A percentile compares a stretch with the other conserved stretches of the same genome.
phyloP scores from a whole-genome alignment of 2,329 filamentous ascomycete genomes.

The Sporothrix humicola region DNA sequence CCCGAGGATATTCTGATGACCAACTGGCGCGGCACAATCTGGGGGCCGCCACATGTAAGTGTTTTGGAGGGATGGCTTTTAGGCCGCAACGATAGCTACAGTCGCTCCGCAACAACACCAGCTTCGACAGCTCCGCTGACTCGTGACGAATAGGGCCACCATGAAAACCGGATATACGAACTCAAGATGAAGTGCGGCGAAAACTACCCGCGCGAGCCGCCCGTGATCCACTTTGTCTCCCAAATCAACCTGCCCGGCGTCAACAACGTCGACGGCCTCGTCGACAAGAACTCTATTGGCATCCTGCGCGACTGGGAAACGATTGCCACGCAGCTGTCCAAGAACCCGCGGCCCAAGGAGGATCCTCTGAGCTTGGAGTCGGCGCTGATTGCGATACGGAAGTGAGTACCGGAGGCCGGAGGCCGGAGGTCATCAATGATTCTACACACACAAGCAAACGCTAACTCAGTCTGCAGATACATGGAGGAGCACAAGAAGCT shows the following conservation, averaged over 20 bases:
- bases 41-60: conserved; percentile 91
- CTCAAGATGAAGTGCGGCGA: conserved; percentile 94
- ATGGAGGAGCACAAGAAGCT: conserved; percentile 98
- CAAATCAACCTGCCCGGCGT: conserved; percentile 98
- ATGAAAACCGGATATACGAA: conserved; percentile 99
- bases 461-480: conserved; percentile 61
- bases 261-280: conserved; percentile 76
- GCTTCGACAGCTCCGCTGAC: no score
- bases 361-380: conserved; percentile 44
- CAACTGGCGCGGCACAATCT: conserved; percentile 98
- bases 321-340: conserved; percentile 79
- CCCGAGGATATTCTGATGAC: conserved; percentile 95
- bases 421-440: no score
- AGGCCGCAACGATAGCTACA: no score
- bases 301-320: conserved; percentile 90
- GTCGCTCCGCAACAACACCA: no score
- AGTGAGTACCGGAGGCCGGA: conserved; percentile 37
- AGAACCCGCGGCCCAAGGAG: conserved; percentile 39
- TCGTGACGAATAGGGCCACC: conserved; percentile 66
- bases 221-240: conserved; percentile 88
- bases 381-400: conserved; percentile 47
- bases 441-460: not conserved
- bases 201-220: conserved; percentile 86
- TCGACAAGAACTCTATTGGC: conserved; percentile 81
- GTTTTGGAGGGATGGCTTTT: no score